Conservation (phyloP, 2,329 filamentous ascomycete genomes). For the Zasmidium citrigriseum region DNA sequence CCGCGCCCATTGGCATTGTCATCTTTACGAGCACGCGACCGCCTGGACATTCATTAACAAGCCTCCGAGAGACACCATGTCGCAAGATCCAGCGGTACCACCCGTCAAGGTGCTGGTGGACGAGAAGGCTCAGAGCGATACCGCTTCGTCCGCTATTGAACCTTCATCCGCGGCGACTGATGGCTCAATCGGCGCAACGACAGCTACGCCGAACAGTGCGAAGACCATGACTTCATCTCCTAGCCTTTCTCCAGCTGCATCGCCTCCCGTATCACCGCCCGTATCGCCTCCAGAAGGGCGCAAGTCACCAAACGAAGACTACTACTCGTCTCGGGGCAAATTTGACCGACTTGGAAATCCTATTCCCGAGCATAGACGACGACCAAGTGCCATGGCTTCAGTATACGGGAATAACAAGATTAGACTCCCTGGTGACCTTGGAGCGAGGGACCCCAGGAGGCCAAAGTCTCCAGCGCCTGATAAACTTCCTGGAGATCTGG, state of each 20-base stretch:
- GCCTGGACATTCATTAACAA: neutral
- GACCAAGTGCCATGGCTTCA: slow-evolving; percentile 32
- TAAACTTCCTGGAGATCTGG: slow-evolving; percentile 33
- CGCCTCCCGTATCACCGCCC: slow-evolving; percentile 30
- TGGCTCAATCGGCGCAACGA: neutral
- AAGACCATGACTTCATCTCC: neutral
- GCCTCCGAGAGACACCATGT: neutral
- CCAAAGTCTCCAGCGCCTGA: slow-evolving; percentile 33
- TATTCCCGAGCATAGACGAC: slow-evolving; percentile 26
- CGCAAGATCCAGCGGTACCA: neutral
- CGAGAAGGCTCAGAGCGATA: neutral
- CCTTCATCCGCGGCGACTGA: slow-evolving; percentile 5
- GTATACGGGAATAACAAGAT: slow-evolving; percentile 31
- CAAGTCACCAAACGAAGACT: slow-evolving; percentile 24
- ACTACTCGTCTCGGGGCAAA: slow-evolving; percentile 30
- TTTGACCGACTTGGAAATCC: slow-evolving; percentile 33
- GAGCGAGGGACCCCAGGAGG: slow-evolving; percentile 36
- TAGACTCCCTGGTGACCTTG: slow-evolving; percentile 38
- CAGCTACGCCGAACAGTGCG: neutral
- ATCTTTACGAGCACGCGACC: neutral
- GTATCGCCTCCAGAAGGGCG: slow-evolving; percentile 17
- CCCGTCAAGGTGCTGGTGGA: slow-evolving; percentile 3
- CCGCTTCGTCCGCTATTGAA: slow-evolving; percentile 4
- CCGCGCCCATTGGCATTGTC: neutral
- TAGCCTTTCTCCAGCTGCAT: slow-evolving; percentile 24